Evolutionary conservation across 176 grass and related monocot species (phyloP).

Genomic region (Eleusine indica): DNA sequence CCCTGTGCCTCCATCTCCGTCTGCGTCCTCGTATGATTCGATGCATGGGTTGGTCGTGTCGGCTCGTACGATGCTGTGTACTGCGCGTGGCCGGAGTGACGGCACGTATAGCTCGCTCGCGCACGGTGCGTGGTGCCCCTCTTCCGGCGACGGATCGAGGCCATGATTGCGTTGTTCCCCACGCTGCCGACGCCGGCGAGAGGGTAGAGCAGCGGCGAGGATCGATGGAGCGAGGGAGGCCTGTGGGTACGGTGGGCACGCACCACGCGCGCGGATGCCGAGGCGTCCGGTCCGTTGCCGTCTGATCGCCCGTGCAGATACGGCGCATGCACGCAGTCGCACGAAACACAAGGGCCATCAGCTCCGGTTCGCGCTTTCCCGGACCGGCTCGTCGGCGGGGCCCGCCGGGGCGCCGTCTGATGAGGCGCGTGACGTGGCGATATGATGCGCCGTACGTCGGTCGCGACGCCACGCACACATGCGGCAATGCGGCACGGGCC

Average conservation of each 20-base stretch:
- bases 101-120: not conserved
- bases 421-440: slow-evolving; percentile 18
- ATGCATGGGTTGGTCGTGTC: slow-evolving; percentile 13
- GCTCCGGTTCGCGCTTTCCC: slow-evolving; percentile 31
- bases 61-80: not conserved
- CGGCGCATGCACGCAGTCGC: slow-evolving; percentile 29
- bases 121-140: not conserved
- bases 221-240: not conserved
- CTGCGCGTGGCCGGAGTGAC: not conserved
- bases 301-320: too few species aligned
- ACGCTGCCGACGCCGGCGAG: not conserved
- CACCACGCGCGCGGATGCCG: not conserved
- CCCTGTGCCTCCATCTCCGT: slow-evolving; percentile 25
- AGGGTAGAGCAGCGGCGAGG: not conserved
- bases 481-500: not conserved
- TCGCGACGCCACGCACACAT: not conserved
- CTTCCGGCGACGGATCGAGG: not conserved
- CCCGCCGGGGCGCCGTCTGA: slow-evolving; percentile 3
- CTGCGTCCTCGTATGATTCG: not conserved
- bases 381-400: slow-evolving; percentile 14
- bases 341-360: slow-evolving; percentile 7
- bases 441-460: not conserved
- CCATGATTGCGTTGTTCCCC: slow-evolving; percentile 18
- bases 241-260: not conserved
- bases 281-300: not conserved